phyloP scores from a whole-genome alignment of 2,329 filamentous ascomycete species.

The Fusarium proliferatum region DNA sequence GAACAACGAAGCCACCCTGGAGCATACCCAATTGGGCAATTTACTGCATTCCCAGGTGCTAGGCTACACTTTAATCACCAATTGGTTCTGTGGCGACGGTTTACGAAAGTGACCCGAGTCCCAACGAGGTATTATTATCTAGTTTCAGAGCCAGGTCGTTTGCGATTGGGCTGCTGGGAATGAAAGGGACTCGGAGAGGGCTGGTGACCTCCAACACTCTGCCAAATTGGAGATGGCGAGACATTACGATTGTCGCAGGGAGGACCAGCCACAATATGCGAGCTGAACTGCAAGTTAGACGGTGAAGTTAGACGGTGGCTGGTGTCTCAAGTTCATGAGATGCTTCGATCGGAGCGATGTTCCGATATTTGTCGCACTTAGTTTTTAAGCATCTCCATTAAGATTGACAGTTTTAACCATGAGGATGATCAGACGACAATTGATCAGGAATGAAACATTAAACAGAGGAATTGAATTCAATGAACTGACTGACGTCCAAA shows the following conservation, averaged over 20 bases:
- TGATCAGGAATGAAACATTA: constrained; percentile 2
- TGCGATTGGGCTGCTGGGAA: background rate
- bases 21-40: background rate
- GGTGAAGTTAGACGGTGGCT: background rate
- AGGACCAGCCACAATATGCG: constrained; percentile 25
- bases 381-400: background rate
- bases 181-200: constrained; percentile 2
- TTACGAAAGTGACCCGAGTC: background rate
- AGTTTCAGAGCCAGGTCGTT: constrained; percentile 21
- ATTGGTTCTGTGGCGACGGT: background rate
- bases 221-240: constrained; percentile 9
- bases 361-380: background rate
- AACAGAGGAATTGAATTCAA: constrained; percentile 1
- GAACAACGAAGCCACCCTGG: background rate
- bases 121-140: background rate
- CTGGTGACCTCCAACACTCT: background rate
- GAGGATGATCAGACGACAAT: background rate
- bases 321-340: constrained; percentile 13
- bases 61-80: background rate
- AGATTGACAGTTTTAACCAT: background rate
- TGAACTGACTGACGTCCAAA: background rate
- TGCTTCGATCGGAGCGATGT: constrained; percentile 1
- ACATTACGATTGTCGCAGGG: constrained; percentile 10
- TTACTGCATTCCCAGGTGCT: background rate
- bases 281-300: constrained; percentile 10